These are phyloP conservation scores for Candolleomyces aberdarensis DNA, from an alignment of 768 basidiomycete species.

Conservation along the genomic window DNA sequence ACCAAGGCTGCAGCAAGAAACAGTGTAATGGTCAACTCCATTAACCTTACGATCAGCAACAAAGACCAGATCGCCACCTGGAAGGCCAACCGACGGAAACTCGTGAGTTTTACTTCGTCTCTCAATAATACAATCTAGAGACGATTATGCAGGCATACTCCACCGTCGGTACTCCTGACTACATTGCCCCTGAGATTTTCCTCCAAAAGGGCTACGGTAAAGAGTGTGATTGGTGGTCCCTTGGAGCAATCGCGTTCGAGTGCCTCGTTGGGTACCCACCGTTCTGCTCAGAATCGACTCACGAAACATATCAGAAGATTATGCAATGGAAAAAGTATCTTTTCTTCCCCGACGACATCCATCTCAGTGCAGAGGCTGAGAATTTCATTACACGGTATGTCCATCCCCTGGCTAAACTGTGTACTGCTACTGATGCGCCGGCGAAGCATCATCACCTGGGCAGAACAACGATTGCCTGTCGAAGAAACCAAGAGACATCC, in stretches of 20 bases:
- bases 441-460: slow-evolving; percentile 74
- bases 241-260: slow-evolving; percentile 98
- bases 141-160: slow-evolving; percentile 77
- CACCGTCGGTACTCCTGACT: slow-evolving; percentile 95
- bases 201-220: slow-evolving; percentile 95
- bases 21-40: slow-evolving; percentile 96
- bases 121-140: background rate
- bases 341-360: slow-evolving; percentile 90
- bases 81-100: slow-evolving; percentile 96
- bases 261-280: slow-evolving; percentile 96
- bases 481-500: slow-evolving; percentile 90
- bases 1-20: slow-evolving; percentile 62
- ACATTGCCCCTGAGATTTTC: slow-evolving; percentile 98
- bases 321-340: slow-evolving; percentile 90
- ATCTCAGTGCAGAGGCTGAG: slow-evolving; percentile 87
- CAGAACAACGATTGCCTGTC: slow-evolving; percentile 71
- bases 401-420: background rate
- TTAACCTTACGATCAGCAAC: slow-evolving; percentile 86
- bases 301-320: slow-evolving; percentile 98
- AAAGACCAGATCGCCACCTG: slow-evolving; percentile 96
- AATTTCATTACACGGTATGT: slow-evolving; percentile 80
- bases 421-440: background rate
- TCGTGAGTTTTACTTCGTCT: slow-evolving; percentile 46
- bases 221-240: slow-evolving; percentile 99
- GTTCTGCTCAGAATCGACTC: slow-evolving; percentile 92